Base-by-base conservation (phyloP, 2,329 filamentous ascomycete genomes). In the Talaromyces sp. region DNA sequence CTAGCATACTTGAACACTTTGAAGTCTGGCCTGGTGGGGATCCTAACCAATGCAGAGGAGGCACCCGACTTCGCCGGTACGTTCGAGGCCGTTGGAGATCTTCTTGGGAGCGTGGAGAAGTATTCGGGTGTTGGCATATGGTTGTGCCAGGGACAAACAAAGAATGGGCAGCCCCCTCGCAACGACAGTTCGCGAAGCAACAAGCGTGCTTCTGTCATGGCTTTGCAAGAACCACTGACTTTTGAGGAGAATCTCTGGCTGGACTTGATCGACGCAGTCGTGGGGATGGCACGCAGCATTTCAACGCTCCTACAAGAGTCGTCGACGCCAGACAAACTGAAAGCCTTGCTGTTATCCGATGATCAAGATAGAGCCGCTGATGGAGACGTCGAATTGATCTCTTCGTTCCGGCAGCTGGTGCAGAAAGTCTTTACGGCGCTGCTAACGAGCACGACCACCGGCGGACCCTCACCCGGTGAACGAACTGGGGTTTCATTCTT, bases 121-220 rank as follows among this genome's bases (percentile, higher is more conserved):
- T 98, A 96, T 76, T 87, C 89, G 1, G 88, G 92, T 66, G 91
- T 99, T 1, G 95, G 96, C 14, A 93, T 96, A 58, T 99, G 95
- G 95, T 81, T 99, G 12, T 98, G 95, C 69, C 91, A 96, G 75
- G 87, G 89, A 1, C 92, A 96, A 72, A 91, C 86, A 56, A 90
- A 89, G 70, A 84, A 83, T 5, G 82, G 79, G 63, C 72, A 73
- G 56, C 70, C 70, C 33, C 68, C 70, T 12, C 70, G 70, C 18
- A 62, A 67, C 11, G 65, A 67, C 48, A 35, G 48, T n/a, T 72
- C 67, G 62, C 72, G 67, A 67, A 76, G 68, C 68, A 75, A 66
- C 69, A 76, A 68, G 60, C 75, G 63, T 62, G 72, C 61, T 64
- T 80, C 75, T 66, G 74, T 77, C 21, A 76, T 84, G 4, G 56